phyloP scores from a whole-genome alignment of 2,329 filamentous ascomycete genomes.

The Sporothrix pallida region DNA sequence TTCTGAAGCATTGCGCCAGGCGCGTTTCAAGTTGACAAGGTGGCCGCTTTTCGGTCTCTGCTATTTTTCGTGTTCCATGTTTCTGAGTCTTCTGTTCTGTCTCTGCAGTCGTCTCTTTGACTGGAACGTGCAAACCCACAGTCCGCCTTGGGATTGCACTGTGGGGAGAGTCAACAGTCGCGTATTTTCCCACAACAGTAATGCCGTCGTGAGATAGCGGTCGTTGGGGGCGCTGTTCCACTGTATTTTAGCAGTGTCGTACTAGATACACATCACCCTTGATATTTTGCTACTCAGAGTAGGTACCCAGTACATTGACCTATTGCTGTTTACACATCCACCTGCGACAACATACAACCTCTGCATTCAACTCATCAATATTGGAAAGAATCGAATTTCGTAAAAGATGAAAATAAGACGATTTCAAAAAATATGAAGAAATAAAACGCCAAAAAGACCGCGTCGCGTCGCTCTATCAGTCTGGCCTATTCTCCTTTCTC shows the following conservation, averaged over 20 bases:
- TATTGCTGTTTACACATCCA: no score
- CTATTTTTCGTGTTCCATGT: slow-evolving; percentile 13
- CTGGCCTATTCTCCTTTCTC: not conserved
- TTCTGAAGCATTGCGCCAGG: slow-evolving; percentile 58
- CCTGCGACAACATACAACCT: no score
- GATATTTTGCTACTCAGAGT: not conserved
- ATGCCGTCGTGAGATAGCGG: not conserved
- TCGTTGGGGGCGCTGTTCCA: not conserved
- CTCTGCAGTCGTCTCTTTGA: not conserved
- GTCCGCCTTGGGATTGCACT: not conserved
- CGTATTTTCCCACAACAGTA: not conserved
- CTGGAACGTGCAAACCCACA: slow-evolving; percentile 18
- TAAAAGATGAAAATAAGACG: not conserved
- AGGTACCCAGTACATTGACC: not conserved
- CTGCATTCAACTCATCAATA: no score
- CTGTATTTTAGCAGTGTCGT: not conserved
- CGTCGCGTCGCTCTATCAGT: not conserved
- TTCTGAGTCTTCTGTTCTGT: not conserved
- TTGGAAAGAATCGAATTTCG: no score
- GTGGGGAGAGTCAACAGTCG: not conserved
- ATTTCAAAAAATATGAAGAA: not conserved
- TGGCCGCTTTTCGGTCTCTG: slow-evolving; percentile 24
- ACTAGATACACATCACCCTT: not conserved
- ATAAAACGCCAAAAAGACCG: not conserved
- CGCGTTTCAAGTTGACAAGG: slow-evolving; percentile 56